Conservation (phyloP, 306 rosid genomes). For the Vigna reflexopilosa region DNA sequence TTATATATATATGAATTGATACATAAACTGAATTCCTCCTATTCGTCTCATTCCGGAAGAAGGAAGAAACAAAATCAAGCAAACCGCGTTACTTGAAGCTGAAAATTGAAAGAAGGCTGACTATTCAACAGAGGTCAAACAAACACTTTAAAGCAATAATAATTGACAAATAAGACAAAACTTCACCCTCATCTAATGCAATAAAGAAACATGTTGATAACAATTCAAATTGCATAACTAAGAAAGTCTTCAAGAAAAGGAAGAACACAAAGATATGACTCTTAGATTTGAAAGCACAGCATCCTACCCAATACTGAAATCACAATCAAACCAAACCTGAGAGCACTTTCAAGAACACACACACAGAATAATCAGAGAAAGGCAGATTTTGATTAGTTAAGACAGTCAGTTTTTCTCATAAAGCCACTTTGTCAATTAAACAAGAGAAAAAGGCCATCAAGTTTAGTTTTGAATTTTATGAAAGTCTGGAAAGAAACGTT, state of each 20-base stretch:
- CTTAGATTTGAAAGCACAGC: conserved; percentile 15
- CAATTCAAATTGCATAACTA: conserved; percentile 16
- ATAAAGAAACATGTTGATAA: not conserved
- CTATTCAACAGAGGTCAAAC: conserved; percentile 40
- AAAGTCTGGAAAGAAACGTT: not conserved
- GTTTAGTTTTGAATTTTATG: conserved; percentile 20
- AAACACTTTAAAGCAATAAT: conserved; percentile 20
- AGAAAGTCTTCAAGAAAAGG: conserved; percentile 9
- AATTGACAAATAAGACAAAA: conserved; percentile 6
- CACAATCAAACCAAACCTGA: conserved; percentile 38
- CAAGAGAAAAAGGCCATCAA: conserved; percentile 23
- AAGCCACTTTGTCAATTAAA: conserved; percentile 18
- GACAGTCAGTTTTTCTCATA: not conserved
- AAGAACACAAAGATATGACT: not conserved
- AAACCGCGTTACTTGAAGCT: conserved; percentile 33
- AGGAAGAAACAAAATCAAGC: conserved; percentile 21
- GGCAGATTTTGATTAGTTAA: conserved; percentile 4
- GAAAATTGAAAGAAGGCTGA: conserved; percentile 35
- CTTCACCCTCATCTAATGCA: not conserved
- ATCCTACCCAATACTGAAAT: conserved; percentile 20
- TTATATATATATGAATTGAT: not conserved
- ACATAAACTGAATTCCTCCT: conserved; percentile 17
- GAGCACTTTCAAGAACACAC: conserved; percentile 19
- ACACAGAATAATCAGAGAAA: not conserved
- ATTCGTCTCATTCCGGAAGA: not conserved